Evolutionary conservation across 176 grass and related monocot species (phyloP).

Genomic region (Cymbopogon citratus): DNA sequence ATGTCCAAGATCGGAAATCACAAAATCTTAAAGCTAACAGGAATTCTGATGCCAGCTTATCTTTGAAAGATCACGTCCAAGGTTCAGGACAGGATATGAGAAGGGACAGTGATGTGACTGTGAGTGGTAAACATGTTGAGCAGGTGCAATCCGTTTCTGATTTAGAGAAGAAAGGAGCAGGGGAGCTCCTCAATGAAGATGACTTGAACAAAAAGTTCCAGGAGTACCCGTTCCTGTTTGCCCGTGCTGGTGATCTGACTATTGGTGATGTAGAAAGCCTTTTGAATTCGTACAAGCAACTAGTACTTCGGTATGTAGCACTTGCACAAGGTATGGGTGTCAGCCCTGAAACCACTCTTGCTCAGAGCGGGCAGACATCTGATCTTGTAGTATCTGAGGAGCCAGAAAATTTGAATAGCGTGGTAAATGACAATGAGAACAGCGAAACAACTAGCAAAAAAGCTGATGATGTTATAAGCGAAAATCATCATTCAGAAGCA

Average conservation of each 20-base stretch:
- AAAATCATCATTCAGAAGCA: conserved; percentile 36
- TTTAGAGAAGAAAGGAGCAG: conserved; percentile 76
- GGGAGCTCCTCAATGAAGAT: conserved; percentile 71
- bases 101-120: conserved; percentile 40
- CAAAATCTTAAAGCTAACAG: conserved; percentile 31
- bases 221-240: conserved; percentile 86
- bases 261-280: conserved; percentile 87
- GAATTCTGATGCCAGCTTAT: conserved; percentile 32
- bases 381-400: conserved; percentile 30
- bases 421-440: conserved; percentile 19
- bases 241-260: conserved; percentile 77
- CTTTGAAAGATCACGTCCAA: conserved; percentile 35
- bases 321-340: conserved; percentile 68
- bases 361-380: conserved; percentile 25
- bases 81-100: conserved; percentile 36
- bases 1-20: conserved; percentile 28
- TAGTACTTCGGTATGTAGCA: conserved; percentile 64
- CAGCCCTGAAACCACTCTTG: conserved; percentile 27
- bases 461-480: conserved; percentile 13
- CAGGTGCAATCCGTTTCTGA: conserved; percentile 41
- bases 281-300: conserved; percentile 81
- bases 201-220: conserved; percentile 61
- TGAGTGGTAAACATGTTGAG: conserved; percentile 33
- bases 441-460: conserved; percentile 27
- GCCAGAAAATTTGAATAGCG: conserved; percentile 24